phyloP scores from a whole-genome alignment of 2,329 filamentous ascomycete species.

The Epichloe coenophiala region DNA sequence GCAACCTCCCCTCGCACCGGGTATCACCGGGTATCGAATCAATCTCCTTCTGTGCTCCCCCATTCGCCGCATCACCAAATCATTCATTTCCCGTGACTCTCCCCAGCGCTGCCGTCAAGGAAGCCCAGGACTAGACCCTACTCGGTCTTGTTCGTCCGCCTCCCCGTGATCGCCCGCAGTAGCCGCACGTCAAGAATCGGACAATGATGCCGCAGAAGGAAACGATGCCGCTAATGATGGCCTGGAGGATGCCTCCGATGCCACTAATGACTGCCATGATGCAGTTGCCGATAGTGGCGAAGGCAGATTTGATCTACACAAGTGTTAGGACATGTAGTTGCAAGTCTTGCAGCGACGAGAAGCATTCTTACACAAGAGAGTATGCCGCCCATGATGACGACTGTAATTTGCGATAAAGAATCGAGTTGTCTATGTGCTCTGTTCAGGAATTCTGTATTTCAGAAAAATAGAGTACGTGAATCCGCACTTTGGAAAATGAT shows the following conservation, averaged over 20 bases:
- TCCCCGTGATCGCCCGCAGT: conserved; percentile 14
- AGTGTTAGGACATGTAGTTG: neutral
- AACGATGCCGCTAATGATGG: conserved; percentile 55
- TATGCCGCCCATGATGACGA: conserved; percentile 58
- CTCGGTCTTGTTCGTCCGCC: conserved; percentile 11
- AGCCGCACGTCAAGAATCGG: conserved; percentile 47
- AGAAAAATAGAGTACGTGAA: too few relatives aligned
- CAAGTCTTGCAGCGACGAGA: neutral
- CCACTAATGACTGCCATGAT: conserved; percentile 57
- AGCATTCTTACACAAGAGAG: conserved; percentile 58
- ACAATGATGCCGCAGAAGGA: conserved; percentile 53
- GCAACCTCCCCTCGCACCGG: neutral
- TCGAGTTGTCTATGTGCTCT: neutral
- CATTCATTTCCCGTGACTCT: neutral
- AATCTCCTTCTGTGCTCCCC: neutral
- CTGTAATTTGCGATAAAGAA: conserved; percentile 1
- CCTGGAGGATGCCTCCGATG: conserved; percentile 49
- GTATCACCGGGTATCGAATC: conserved; percentile 3
- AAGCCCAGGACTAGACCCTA: conserved; percentile 8
- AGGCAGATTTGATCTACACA: conserved; percentile 40
- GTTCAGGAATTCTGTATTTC: too few relatives aligned
- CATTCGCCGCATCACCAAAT: neutral
- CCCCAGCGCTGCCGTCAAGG: neutral
- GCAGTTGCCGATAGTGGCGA: conserved; percentile 50
- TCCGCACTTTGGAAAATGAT: too few relatives aligned